Evolutionary conservation across 257 asterid species (phyloP).

Genomic region (Thymus quinquecostatus): DNA sequence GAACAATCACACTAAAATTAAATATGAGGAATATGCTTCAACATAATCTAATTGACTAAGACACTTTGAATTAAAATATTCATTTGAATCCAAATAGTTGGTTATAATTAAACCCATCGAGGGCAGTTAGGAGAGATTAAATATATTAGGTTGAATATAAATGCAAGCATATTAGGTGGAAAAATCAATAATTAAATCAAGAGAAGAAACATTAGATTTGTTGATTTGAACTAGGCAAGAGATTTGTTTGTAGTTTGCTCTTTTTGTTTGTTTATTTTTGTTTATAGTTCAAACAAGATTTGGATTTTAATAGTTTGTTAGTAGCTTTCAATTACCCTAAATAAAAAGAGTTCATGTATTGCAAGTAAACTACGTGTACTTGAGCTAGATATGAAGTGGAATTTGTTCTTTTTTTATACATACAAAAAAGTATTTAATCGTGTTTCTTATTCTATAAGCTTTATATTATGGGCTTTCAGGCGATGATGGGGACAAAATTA

Average conservation of each 20-base stretch:
- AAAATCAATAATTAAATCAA: not conserved
- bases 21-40: conserved; percentile 5
- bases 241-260: not conserved
- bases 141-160: not conserved
- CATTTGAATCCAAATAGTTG: not conserved
- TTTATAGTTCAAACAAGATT: not conserved
- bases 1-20: not conserved
- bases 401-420: not conserved
- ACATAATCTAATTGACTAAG: conserved; percentile 5
- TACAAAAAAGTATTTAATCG: no score
- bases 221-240: conserved; percentile 11
- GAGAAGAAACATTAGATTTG: not conserved
- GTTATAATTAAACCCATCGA: not conserved
- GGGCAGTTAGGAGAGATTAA: conserved; percentile 6
- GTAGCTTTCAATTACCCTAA: not conserved
- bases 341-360: not conserved
- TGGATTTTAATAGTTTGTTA: not conserved
- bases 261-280: not conserved
- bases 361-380: not conserved
- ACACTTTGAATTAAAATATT: not conserved
- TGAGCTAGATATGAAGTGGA: not conserved
- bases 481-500: no score
- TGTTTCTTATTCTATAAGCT: no score
- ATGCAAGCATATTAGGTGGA: conserved; percentile 14
- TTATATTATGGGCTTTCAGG: no score